Percentiles rank a stretch among this genome's conserved stretches.
Evolutionary conservation across 495 filamentous ascomycete species (phyloP).

Genomic region (Geopyxis carbonaria): DNA sequence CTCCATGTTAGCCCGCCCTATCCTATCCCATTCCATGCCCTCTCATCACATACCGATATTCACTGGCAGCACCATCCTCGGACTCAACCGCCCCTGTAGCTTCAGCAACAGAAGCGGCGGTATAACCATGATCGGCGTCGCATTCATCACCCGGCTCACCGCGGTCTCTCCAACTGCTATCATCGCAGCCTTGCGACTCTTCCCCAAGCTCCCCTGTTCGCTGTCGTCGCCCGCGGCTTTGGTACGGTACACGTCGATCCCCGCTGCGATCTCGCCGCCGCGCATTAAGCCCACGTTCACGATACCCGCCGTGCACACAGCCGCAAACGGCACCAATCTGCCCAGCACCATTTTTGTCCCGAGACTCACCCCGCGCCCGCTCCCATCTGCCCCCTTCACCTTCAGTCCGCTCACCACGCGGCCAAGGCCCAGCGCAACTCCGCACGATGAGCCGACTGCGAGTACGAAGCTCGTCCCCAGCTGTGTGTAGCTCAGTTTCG

Average conservation of each 20-base stretch:
- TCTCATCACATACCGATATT: slow-evolving; percentile 51
- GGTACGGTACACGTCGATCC: slow-evolving; percentile 86
- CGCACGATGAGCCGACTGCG: slow-evolving; percentile 81
- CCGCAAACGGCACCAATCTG: slow-evolving; percentile 84
- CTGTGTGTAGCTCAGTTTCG: slow-evolving; percentile 59
- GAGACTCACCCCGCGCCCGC: slow-evolving; percentile 38
- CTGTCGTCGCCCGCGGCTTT: slow-evolving; percentile 27
- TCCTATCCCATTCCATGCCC: too few species aligned
- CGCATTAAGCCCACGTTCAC: slow-evolving; percentile 97
- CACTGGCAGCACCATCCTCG: slow-evolving; percentile 54
- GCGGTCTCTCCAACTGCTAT: slow-evolving; percentile 87
- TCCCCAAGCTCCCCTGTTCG: slow-evolving; percentile 33
- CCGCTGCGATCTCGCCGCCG: slow-evolving; percentile 77
- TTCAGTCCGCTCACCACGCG: slow-evolving; percentile 71
- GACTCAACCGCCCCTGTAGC: slow-evolving; percentile 55
- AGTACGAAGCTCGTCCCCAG: slow-evolving; percentile 79
- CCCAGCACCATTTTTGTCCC: slow-evolving; percentile 54
- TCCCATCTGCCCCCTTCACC: slow-evolving; percentile 7
- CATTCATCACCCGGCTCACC: slow-evolving; percentile 71
- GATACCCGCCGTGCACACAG: slow-evolving; percentile 73
- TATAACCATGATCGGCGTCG: slow-evolving; percentile 91
- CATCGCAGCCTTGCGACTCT: slow-evolving; percentile 69
- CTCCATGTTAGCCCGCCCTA: slow-evolving; percentile 3
- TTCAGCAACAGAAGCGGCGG: slow-evolving; percentile 71
- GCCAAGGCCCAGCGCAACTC: slow-evolving; percentile 85